Evolutionary conservation across 305 asterid species (phyloP).

Genomic region (Solanum hybrid): DNA sequence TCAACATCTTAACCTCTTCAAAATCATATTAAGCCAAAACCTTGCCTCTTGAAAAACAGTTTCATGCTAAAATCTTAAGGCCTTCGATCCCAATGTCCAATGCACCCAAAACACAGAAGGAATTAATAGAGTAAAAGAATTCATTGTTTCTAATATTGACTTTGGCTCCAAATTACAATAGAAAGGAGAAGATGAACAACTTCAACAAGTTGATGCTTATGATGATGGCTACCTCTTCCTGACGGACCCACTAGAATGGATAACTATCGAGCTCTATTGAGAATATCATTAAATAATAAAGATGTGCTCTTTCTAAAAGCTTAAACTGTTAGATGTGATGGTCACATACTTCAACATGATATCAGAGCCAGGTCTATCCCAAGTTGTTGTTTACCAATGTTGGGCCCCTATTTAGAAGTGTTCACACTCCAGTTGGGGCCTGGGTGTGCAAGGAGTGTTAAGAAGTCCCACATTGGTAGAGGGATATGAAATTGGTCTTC

Average conservation of each 20-base stretch:
- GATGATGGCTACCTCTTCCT: not conserved
- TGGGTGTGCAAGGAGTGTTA: not conserved
- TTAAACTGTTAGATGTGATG: too few species aligned
- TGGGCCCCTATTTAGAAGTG: not conserved
- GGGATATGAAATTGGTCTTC: not conserved
- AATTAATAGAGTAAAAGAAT: too few species aligned
- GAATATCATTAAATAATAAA: not conserved
- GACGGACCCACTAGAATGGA: not conserved
- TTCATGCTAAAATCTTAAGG: too few species aligned
- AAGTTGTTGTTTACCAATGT: not conserved
- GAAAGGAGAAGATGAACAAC: too few species aligned
- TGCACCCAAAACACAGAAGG: too few species aligned
- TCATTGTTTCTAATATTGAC: too few species aligned
- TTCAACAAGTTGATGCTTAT: too few species aligned
- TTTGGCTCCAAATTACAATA: too few species aligned
- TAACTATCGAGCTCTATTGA: not conserved
- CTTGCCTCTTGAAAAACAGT: not conserved
- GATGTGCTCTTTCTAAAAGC: not conserved
- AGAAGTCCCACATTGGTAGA: not conserved
- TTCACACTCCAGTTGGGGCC: not conserved
- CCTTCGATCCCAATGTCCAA: too few species aligned
- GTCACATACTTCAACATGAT: not conserved
- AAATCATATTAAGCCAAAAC: not conserved
- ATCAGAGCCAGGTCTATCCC: not conserved
- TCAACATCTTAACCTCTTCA: not conserved